Evolutionary conservation across 2,329 filamentous ascomycete species (phyloP).

Genomic region (Diaporthe longicolla): DNA sequence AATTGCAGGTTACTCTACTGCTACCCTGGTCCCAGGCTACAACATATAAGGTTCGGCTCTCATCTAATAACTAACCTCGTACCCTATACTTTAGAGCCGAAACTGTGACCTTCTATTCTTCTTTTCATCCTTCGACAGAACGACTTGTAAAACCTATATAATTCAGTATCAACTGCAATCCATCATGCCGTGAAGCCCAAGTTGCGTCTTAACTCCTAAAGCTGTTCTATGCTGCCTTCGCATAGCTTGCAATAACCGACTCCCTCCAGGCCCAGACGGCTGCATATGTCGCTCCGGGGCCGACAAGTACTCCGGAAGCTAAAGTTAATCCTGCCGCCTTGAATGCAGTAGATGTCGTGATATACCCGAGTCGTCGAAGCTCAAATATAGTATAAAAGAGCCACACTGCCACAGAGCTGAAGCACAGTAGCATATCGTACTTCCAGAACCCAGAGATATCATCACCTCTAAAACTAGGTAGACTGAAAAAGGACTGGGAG

Average conservation of each 20-base stretch:
- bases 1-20: too few relatives aligned
- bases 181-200: too few relatives aligned
- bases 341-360: background rate
- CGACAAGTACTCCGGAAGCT: constrained; percentile 1
- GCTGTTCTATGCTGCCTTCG: background rate
- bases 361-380: constrained; percentile 4
- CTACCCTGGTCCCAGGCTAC: too few relatives aligned
- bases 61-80: too few relatives aligned
- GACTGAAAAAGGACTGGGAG: background rate
- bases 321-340: background rate
- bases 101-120: too few relatives aligned
- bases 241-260: constrained; percentile 27
- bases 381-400: constrained; percentile 18
- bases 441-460: constrained; percentile 14
- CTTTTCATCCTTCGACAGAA: too few relatives aligned
- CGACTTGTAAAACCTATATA: too few relatives aligned
- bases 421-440: constrained; percentile 23
- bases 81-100: too few relatives aligned
- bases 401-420: constrained; percentile 9
- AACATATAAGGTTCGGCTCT: too few relatives aligned
- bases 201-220: too few relatives aligned
- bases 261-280: constrained; percentile 33
- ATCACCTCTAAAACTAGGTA: background rate
- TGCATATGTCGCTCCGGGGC: constrained; percentile 8
- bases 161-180: too few relatives aligned